Evolutionary conservation across 2,329 filamentous ascomycete genomes (phyloP).

Genomic region (Aspergillus intermedius): DNA sequence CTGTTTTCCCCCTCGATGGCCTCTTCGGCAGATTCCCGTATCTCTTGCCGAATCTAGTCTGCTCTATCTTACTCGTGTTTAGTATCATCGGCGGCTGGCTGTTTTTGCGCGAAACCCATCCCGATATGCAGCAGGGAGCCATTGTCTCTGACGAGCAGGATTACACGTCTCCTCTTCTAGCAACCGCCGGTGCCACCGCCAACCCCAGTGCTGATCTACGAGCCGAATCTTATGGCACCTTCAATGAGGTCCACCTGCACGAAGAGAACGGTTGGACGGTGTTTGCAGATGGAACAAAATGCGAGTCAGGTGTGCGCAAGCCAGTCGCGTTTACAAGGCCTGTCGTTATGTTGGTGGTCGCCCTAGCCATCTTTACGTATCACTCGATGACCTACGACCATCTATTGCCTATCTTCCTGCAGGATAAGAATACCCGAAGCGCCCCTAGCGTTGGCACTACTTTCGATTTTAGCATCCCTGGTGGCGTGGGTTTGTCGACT

Average conservation of each 20-base stretch:
- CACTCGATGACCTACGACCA: slow-evolving; percentile 95
- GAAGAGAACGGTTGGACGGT: slow-evolving; percentile 49
- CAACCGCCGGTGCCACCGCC: slow-evolving; percentile 67
- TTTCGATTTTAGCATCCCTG: slow-evolving; percentile 50
- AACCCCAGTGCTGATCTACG: slow-evolving; percentile 66
- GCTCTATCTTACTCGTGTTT: slow-evolving; percentile 65
- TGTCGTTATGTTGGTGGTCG: slow-evolving; percentile 70
- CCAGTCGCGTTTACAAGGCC: slow-evolving; percentile 53
- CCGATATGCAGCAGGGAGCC: slow-evolving; percentile 61
- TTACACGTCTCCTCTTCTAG: slow-evolving; percentile 56
- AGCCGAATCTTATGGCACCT: slow-evolving; percentile 73
- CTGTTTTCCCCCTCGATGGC: slow-evolving; percentile 58
- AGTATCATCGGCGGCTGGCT: slow-evolving; percentile 77
- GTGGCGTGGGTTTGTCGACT: slow-evolving; percentile 60
- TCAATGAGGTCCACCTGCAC: slow-evolving; percentile 52
- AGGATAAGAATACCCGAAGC: slow-evolving; percentile 52
- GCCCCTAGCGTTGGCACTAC: slow-evolving; percentile 24
- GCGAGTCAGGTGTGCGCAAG: slow-evolving; percentile 33
- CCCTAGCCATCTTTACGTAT: slow-evolving; percentile 84
- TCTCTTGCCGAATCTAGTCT: slow-evolving; percentile 81
- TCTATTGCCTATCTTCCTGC: slow-evolving; percentile 84
- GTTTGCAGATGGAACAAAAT: slow-evolving; percentile 40
- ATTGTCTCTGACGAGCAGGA: slow-evolving; percentile 31
- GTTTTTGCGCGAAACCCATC: slow-evolving; percentile 81
- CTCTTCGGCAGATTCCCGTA: slow-evolving; percentile 78